Base-by-base conservation (phyloP, 495 filamentous ascomycete genomes). In the Neurospora sp. region DNA sequence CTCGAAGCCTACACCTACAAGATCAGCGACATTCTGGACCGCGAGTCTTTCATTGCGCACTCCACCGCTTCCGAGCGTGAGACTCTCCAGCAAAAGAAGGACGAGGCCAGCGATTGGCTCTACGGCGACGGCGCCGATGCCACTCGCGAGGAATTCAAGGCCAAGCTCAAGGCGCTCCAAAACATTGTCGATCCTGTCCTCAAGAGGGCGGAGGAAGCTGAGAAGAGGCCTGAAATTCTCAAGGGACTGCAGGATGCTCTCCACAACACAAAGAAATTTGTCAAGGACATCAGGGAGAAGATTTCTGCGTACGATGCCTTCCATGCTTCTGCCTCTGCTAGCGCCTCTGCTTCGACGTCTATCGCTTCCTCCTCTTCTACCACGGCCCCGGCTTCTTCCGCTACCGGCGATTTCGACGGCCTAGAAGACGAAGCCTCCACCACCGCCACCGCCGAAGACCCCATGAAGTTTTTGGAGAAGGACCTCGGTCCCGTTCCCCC, bases 1-100 rank as follows among this genome's bases (percentile, higher is more conserved):
- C 89, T 99, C 37, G 96, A 99, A 80, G 89, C 87, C n/a, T 97
- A 92, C 80, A 97, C 94, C 59, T 99, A 99, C 86, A 90, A 89
- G 73, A 88, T 91, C 48, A 90, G 94, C 6, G 96, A 98, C 81
- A 84, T 94, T 22, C 81, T 96, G 10, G 89, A 91, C 18, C 90
- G 92, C 74, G 88, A 91, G 71, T 87, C 86, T 18, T 98, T 98
- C 80, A 82, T 90, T 48, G 85, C 83, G 12, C 89, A 86, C 14
- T 89, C 94, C 65, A 94, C 90, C 65, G 79, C 85, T 1, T 86
- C 87, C 27, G 87, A 92, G 74, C 85, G 92, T 40, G 78, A 83
- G 4, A 76, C 78, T 37, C 87, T 98, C 14, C 87, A 90, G 75
- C 82, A 88, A 71, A 89, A 89, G 76, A 84, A 90, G 48, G 86